Percentiles rank a stretch among this genome's conserved stretches.
These are phyloP conservation scores for Oryza glaberrima DNA, from an alignment of 176 grass and related monocot species.

Conservation along the genomic window DNA sequence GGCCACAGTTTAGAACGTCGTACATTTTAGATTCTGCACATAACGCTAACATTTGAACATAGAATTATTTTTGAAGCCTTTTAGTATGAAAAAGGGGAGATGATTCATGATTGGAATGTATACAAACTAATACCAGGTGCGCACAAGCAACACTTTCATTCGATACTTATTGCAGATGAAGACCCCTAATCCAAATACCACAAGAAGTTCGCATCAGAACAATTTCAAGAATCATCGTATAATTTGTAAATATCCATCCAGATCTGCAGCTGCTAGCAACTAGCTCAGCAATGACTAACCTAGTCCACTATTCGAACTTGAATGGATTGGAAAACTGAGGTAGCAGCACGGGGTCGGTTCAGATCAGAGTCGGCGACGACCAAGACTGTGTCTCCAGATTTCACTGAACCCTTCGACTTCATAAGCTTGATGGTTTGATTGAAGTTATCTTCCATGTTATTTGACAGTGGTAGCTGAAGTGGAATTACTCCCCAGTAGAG, in stretches of 20 bases:
- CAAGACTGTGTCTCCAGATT: slow-evolving; percentile 63
- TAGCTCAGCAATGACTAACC: slow-evolving; percentile 1
- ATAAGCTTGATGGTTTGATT: slow-evolving; percentile 48
- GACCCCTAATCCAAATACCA: slow-evolving; percentile 21
- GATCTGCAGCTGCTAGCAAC: not conserved
- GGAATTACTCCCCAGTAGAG: slow-evolving; percentile 71
- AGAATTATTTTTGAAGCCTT: not conserved
- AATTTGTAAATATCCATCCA: not conserved
- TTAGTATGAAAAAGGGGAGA: not conserved
- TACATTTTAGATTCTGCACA: not conserved
- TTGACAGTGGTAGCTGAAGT: slow-evolving; percentile 44
- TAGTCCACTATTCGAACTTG: slow-evolving; percentile 61
- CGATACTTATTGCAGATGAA: not conserved
- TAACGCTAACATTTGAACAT: not conserved
- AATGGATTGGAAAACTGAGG: slow-evolving; percentile 58
- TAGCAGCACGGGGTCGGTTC: slow-evolving; percentile 39
- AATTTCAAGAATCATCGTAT: not conserved
- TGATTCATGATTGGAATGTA: not conserved
- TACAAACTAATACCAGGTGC: not conserved
- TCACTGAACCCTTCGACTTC: slow-evolving; percentile 55
- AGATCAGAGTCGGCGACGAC: slow-evolving; percentile 63
- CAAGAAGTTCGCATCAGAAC: not conserved
- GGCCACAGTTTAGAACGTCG: no score
- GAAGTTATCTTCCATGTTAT: slow-evolving; percentile 64
- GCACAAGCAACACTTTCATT: not conserved